Evolutionary conservation across 805 yeast genomes (phyloP).

Genomic region (Brettanomyces bruxellensis): DNA sequence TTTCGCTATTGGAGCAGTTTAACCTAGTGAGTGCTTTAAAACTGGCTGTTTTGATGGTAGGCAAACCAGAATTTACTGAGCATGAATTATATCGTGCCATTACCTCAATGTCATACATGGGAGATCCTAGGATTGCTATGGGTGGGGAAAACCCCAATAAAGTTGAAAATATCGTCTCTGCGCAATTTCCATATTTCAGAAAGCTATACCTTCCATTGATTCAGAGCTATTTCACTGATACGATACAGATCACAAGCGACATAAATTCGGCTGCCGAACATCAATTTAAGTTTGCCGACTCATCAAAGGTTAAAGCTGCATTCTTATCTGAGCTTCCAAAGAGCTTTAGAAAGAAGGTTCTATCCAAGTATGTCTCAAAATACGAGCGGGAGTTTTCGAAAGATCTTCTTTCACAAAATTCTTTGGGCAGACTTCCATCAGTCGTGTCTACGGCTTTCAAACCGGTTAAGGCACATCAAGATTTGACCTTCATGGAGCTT

Average conservation of each 20-base stretch:
- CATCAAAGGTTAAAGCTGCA: slow-evolving; percentile 28
- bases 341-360: slow-evolving; percentile 35
- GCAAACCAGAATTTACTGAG: slow-evolving; percentile 25
- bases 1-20: slow-evolving; percentile 60
- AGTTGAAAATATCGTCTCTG: slow-evolving; percentile 72
- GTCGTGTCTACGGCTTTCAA: slow-evolving; percentile 1
- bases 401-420: slow-evolving; percentile 23
- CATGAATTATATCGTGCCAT: slow-evolving; percentile 62
- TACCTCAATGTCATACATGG: slow-evolving; percentile 75
- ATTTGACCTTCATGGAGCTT: slow-evolving; percentile 19
- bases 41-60: slow-evolving; percentile 49
- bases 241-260: slow-evolving; percentile 14
- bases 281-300: slow-evolving; percentile 21
- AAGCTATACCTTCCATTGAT: slow-evolving; percentile 64
- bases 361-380: slow-evolving; percentile 15
- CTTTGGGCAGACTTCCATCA: slow-evolving; percentile 8
- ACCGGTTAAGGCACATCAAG: slow-evolving; percentile 10
- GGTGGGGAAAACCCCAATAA: slow-evolving; percentile 92
- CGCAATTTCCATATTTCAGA: slow-evolving; percentile 64
- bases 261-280: slow-evolving; percentile 10
- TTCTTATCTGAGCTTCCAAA: slow-evolving; percentile 43
- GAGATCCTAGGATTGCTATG: slow-evolving; percentile 78
- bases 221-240: slow-evolving; percentile 30
- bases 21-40: slow-evolving; percentile 75
- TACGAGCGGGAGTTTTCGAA: slow-evolving; percentile 17